Conservation (phyloP, 352 stramenopile species). For the Ochromonadaceae sp. region DNA sequence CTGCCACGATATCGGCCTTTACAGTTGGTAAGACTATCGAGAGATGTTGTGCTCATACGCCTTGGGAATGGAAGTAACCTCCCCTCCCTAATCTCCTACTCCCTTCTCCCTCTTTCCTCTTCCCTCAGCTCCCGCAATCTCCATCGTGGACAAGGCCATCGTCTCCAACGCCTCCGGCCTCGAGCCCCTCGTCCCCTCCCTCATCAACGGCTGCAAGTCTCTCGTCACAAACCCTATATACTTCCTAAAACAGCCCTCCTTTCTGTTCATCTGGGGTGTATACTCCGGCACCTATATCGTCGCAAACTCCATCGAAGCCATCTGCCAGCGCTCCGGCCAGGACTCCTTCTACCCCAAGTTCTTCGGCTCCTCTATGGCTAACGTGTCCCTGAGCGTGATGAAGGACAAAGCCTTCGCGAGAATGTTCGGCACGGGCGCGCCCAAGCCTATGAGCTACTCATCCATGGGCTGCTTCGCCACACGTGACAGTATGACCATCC, state of each 20-base stretch:
- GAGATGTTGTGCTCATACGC: neutral
- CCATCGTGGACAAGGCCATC: conserved; percentile 64
- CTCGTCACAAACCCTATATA: conserved; percentile 49
- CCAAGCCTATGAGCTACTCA: conserved; percentile 48
- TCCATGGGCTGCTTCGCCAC: conserved; percentile 64
- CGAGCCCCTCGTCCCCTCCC: conserved; percentile 40
- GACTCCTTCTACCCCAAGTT: conserved; percentile 70
- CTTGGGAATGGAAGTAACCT: neutral
- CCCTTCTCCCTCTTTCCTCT: neutral
- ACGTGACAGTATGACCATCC: conserved; percentile 60
- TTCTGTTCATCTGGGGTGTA: conserved; percentile 65
- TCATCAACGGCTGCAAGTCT: conserved; percentile 44
- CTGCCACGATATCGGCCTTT: conserved; percentile 1
- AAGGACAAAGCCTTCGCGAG: conserved; percentile 71
- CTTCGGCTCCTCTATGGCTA: conserved; percentile 59
- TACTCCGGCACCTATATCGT: conserved; percentile 69
- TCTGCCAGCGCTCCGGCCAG: conserved; percentile 50
- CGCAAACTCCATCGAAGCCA: conserved; percentile 59
- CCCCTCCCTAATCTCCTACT: neutral
- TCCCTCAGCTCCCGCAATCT: conserved; percentile 35
- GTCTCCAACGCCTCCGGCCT: conserved; percentile 64
- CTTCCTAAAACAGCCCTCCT: conserved; percentile 63
- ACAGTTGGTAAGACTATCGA: conserved; percentile 9
- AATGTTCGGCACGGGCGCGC: conserved; percentile 67
- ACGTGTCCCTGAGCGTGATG: conserved; percentile 69